Conservation (phyloP, 257 asterid species). For the Voacanga thouarsii region DNA sequence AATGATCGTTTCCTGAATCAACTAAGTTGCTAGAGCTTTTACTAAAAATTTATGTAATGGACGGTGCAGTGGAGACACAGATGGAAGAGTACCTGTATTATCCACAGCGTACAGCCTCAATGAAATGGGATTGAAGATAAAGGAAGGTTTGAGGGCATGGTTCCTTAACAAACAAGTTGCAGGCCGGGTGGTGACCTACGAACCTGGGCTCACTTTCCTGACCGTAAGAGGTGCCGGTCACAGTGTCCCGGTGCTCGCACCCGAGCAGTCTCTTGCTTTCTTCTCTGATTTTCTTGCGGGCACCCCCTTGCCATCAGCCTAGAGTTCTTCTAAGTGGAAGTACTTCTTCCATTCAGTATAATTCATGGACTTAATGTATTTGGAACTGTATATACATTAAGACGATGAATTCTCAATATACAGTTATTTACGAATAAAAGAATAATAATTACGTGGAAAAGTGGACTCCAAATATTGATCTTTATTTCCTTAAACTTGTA, state of each 20-base stretch:
- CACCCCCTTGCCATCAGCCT: constrained; percentile 14
- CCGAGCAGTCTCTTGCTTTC: constrained; percentile 15
- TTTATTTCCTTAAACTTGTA: too few species aligned
- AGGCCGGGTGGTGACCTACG: constrained; percentile 22
- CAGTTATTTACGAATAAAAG: too few species aligned
- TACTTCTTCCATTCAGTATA: too few species aligned
- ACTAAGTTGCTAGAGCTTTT: too few species aligned
- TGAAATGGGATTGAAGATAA: constrained; percentile 20
- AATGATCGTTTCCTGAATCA: too few species aligned
- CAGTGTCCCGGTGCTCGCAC: constrained; percentile 21
- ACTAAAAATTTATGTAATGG: too few species aligned
- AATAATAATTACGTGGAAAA: too few species aligned
- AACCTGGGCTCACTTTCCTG: constrained; percentile 15
- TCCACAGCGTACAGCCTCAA: constrained; percentile 32
- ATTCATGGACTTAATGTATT: too few species aligned
- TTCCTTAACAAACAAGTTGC: constrained; percentile 19
- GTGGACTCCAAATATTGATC: too few species aligned
- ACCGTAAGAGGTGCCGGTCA: constrained; percentile 28
- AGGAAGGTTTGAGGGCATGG: constrained; percentile 34
- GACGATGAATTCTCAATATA: too few species aligned
- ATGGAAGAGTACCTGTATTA: constrained; percentile 36
- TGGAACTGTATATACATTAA: too few species aligned
- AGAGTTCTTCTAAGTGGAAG: too few species aligned
- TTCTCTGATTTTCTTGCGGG: constrained; percentile 14
- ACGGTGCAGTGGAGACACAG: constrained; percentile 34